phyloP scores from a whole-genome alignment of 1,284 basidiomycete genomes.

The Ustilago lituana region DNA sequence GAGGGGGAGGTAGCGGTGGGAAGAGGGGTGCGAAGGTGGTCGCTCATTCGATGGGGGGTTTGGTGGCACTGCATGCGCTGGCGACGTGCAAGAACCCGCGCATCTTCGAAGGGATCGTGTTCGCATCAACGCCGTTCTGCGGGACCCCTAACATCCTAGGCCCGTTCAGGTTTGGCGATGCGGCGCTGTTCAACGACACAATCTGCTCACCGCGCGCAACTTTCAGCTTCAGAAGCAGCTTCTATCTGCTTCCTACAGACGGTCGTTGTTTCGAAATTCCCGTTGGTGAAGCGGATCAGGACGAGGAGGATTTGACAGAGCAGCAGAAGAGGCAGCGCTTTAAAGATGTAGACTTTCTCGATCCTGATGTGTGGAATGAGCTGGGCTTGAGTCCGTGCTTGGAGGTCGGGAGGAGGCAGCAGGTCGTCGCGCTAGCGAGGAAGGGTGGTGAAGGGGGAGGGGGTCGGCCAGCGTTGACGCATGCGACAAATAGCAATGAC shows the following conservation, averaged over 20 bases:
- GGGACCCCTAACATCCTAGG: slow-evolving; percentile 67
- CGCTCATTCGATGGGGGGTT: slow-evolving; percentile 68
- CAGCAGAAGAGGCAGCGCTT: slow-evolving; percentile 20
- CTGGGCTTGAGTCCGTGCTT: slow-evolving; percentile 50
- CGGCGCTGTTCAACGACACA: slow-evolving; percentile 57
- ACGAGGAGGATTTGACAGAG: slow-evolving; percentile 35
- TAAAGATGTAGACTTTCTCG: slow-evolving; percentile 53
- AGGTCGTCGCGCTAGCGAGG: slow-evolving; percentile 8
- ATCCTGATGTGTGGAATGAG: slow-evolving; percentile 47
- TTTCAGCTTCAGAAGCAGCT: slow-evolving; percentile 64
- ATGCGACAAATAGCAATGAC: background rate
- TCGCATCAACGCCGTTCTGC: slow-evolving; percentile 63
- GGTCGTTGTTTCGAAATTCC: slow-evolving; percentile 48
- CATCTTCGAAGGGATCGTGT: slow-evolving; percentile 63
- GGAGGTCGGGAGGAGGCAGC: slow-evolving; percentile 19
- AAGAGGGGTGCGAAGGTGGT: slow-evolving; percentile 65
- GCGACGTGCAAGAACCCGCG: slow-evolving; percentile 56
- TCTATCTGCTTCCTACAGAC: slow-evolving; percentile 64
- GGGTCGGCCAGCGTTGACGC: too few species aligned
- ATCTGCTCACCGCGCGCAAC: slow-evolving; percentile 64
- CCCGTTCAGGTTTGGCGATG: slow-evolving; percentile 65
- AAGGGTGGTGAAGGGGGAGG: background rate
- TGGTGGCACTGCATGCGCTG: slow-evolving; percentile 66
- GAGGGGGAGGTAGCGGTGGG: background rate
- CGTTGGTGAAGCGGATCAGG: slow-evolving; percentile 18